A percentile compares a stretch with the other conserved stretches of the same genome.
Evolutionary conservation across 345 rosid species (phyloP).

Genomic region (Mangifera indica): DNA sequence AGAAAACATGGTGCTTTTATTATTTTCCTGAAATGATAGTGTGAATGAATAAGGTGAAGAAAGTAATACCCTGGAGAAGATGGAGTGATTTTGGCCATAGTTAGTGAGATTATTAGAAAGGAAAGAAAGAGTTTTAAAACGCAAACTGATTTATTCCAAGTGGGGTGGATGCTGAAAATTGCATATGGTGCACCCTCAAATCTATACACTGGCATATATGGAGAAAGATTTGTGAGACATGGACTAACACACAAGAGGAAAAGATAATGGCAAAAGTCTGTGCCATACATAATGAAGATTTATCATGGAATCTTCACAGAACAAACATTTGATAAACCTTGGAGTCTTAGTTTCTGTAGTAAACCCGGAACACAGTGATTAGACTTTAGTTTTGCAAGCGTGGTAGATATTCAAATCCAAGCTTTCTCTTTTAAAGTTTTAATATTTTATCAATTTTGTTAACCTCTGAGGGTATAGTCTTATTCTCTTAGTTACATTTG

Average conservation of each 20-base stretch:
- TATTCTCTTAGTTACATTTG: too few relatives aligned
- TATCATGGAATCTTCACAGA: not conserved
- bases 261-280: constrained; percentile 5
- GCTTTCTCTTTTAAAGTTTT: too few relatives aligned
- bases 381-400: too few relatives aligned
- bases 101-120: constrained; percentile 3
- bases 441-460: too few relatives aligned
- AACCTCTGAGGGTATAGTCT: too few relatives aligned
- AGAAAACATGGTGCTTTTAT: too few relatives aligned
- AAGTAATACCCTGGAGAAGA: constrained; percentile 8
- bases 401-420: too few relatives aligned
- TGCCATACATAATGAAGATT: constrained; percentile 2
- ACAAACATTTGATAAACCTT: constrained; percentile 24
- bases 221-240: constrained; percentile 14
- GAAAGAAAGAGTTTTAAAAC: not conserved
- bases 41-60: too few relatives aligned
- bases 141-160: constrained; percentile 16
- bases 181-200: constrained; percentile 20
- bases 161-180: too few relatives aligned
- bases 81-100: not conserved
- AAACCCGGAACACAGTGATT: too few relatives aligned
- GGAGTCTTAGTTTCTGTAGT: too few relatives aligned
- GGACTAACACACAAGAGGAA: not conserved
- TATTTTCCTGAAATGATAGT: too few relatives aligned
- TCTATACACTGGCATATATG: not conserved